A percentile compares a stretch with the other conserved stretches of the same genome.
Conservation (phyloP, 352 stramenopile species). For the Pythium dissotocum region DNA sequence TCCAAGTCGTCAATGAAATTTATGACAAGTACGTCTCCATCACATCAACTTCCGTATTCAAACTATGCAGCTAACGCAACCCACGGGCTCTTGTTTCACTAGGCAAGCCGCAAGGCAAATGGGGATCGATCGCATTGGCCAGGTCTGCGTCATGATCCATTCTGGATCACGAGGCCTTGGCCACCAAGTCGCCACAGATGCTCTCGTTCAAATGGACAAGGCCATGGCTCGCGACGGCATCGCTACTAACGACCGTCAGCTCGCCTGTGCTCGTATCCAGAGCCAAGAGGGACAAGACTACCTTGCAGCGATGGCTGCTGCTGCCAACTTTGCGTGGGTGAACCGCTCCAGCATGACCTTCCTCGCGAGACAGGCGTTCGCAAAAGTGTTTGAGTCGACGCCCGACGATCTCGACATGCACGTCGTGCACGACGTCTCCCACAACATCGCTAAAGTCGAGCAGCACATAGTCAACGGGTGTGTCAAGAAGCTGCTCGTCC, state of each 20-base stretch:
- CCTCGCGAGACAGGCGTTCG: neutral
- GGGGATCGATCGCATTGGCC: neutral
- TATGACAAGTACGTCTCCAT: constrained; percentile 53
- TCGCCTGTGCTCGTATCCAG: constrained; percentile 75
- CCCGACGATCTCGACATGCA: neutral
- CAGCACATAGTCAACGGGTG: neutral
- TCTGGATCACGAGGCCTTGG: constrained; percentile 36
- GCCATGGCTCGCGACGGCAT: constrained; percentile 75
- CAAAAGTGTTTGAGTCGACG: neutral
- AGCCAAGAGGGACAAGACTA: constrained; percentile 25
- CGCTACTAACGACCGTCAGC: constrained; percentile 76
- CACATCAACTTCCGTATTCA: neutral
- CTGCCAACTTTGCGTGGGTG: neutral
- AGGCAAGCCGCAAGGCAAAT: neutral
- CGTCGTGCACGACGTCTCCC: neutral
- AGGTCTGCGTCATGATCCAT: neutral
- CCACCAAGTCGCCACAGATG: constrained; percentile 88
- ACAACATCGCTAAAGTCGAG: neutral
- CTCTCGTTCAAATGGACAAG: constrained; percentile 68
- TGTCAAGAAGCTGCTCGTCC: neutral
- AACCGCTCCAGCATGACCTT: neutral
- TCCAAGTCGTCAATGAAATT: constrained; percentile 88
- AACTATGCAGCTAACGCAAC: neutral
- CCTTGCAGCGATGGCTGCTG: neutral
- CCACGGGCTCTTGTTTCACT: neutral